Evolutionary conservation across 163 green algal species (phyloP), one percentile per base, ranked within the genome.

Genomic region (Prototheca cutis): DNA sequence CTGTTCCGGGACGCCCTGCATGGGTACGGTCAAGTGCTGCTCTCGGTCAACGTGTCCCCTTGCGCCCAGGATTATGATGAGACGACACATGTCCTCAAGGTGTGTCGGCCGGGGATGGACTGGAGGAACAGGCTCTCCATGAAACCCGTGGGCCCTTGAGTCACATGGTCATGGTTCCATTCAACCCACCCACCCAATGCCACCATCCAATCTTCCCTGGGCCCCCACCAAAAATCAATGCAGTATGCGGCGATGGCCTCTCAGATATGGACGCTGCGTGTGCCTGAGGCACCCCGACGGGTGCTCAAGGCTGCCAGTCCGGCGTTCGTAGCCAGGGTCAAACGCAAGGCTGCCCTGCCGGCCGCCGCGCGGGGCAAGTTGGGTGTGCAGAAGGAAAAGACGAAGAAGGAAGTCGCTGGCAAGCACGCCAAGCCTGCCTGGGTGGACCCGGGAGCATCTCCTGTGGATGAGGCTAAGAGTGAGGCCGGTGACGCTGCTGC

Each of bases 1-100:
- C 48, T 88, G 33, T 88, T 90, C 65, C 78, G 81, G 36, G 75
- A 87, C 47, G 79, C 81, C 47, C 71, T 89, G 59, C 79, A 84
- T 57, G 83, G 83, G 36, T 83, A 66, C 58, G 83, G 83, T 36
- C 71, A 77, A 34, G 66, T 89, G 17, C 59, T 86, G 25, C 68
- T 91, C 19, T 75, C 71, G 2, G 81, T 89, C n/a, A 79, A 79
- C 45, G 70, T 88, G n/a, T 82, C 67, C 1, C 72, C 80, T 1
- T 54, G 48, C 27, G 55, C 68, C 2, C 54, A 54, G 3, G 81
- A 91, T 60, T 86, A 83, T 33, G 78, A 88, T 47, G 76, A 83
- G 62, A 89, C 79, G 2, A 49, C 66, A 2, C 74, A 81, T 29
- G 80, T 84, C 30, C 70, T 87, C 13, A 74, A 74, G 51, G 71